Evolutionary conservation across 345 rosid genomes (phyloP), one percentile per base, ranked within the genome.

Genomic region (Turnera subulata): DNA sequence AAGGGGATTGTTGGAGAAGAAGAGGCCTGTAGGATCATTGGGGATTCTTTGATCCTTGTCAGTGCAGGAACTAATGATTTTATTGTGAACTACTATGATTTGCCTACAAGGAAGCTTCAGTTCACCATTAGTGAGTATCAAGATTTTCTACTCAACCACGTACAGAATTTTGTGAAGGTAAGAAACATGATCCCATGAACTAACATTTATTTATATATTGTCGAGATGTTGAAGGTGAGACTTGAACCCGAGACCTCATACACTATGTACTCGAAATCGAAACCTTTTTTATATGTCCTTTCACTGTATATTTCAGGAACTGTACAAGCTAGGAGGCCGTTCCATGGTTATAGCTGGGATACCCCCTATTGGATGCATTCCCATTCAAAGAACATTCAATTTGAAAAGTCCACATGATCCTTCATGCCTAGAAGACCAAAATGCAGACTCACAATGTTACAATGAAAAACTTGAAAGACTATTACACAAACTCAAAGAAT

Each of bases 351-450:
- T 84, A 14, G 63, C 69, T 9, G 90, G 97, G 29, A 60, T 84
- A 21, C 84, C 86, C 1, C 92, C 86, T 2, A 67, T 80, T 0
- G 90, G 95, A 1, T 86, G 95, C 62, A 53, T 87, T 22, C 93
- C 93, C 2, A 25, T 81, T 37, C 93, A 84, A 44, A 70, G 72
- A 69, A 75, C 80, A 2, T 16, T 57, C 33, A 59, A 25, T 42
- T 20, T 61, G 16, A 33, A 66, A 64, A 40, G 13, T 6, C 60
- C 53, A 5, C 2, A 20, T 0, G 32, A 66, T 45, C 63, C 64
- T 17, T 32, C 15, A 26, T 84, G 97, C 42, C 42, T 80, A 40
- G 80, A 76, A 39, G 68, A 80, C 23, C 66, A 78, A 61, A 89
- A 86, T 29, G 25, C 33, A 6, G 84, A 84, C 45, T 63, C 88